Evolutionary conservation across 2,329 filamentous ascomycete species (phyloP), one percentile per base, ranked within the genome.

Genomic region (Aspergillus sp.): DNA sequence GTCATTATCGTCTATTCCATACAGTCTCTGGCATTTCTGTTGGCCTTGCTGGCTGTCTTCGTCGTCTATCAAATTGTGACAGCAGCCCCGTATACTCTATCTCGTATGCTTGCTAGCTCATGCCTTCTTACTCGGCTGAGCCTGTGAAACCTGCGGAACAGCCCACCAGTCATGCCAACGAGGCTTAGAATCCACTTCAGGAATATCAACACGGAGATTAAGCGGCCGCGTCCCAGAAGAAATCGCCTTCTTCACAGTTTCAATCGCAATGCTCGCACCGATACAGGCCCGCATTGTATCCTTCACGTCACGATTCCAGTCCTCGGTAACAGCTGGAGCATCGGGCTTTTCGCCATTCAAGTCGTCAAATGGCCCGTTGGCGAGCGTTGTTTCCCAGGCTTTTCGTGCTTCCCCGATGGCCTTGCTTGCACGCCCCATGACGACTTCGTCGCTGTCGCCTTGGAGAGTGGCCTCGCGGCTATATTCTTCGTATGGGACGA

Each of bases 271-370:
- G 6, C 85, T 85, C 1, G 87, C 81, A 8, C 85, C 86, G 60
- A 93, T 91, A 63, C 86, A 88, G n/a, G 88, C 85, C 66, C 86
- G 86, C 66, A 90, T 79, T 9, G 82, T 82, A 59, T 84, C 81
- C 70, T 85, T 88, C 11, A 83, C 77, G 21, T 84, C 80, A 21
- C 76, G 77, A 17, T 82, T 70, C 88, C 89, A 92, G 55, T 84
- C 81, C 11, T 82, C 83, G 64, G 89, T 82, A 45, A 70, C 82
- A 73, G 59, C 84, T 78, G 27, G 79, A 72, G 21, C 75, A 68
- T 17, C 83, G 73, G 41, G 33, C 37, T 24, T 33, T 43, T 52
- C 51, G 41, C 54, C 27, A 17, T 59, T 27, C 14, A 49, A 21
- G 23, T 68, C 61, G 11, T 65, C 62, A 8, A 75, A 77, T 4